A percentile compares a stretch with the other conserved stretches of the same genome.
phyloP scores from a whole-genome alignment of 2,329 filamentous ascomycete species.

The Penicillium vulpinum region DNA sequence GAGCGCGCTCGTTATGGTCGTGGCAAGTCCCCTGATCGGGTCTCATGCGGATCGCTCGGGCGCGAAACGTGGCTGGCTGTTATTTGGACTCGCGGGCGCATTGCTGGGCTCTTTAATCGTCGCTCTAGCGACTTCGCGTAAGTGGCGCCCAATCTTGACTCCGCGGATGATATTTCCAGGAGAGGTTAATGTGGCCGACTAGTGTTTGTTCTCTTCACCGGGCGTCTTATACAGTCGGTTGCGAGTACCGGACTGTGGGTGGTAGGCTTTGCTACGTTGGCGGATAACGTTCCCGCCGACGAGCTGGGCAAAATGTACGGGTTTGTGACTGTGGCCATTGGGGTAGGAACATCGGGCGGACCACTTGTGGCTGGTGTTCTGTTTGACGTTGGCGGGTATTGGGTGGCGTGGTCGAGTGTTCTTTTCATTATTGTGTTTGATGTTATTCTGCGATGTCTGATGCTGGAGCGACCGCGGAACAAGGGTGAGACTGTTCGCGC shows the following conservation, averaged over 20 bases:
- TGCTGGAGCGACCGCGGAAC: conserved; percentile 22
- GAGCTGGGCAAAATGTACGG: conserved; percentile 30
- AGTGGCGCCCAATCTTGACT: background rate
- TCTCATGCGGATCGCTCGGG: conserved; percentile 23
- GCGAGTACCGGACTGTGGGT: conserved; percentile 30
- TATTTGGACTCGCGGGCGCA: conserved; percentile 21
- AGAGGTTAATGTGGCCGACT: background rate
- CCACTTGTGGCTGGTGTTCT: conserved; percentile 31
- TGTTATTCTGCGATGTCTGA: conserved; percentile 30
- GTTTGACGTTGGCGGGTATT: conserved; percentile 31
- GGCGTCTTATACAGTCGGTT: conserved; percentile 30
- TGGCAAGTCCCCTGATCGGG: conserved; percentile 26
- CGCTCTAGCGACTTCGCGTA: conserved; percentile 27
- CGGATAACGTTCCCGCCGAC: conserved; percentile 26
- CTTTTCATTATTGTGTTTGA: conserved; percentile 29
- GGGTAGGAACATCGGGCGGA: conserved; percentile 28
- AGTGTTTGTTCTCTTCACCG: conserved; percentile 27
- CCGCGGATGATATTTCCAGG: background rate
- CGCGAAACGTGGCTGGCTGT: conserved; percentile 21
- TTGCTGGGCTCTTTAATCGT: conserved; percentile 24
- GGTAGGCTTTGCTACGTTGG: conserved; percentile 31
- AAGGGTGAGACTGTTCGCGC: background rate
- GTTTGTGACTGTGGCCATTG: conserved; percentile 25
- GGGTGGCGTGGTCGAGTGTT: conserved; percentile 31
- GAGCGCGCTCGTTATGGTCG: conserved; percentile 25